phyloP scores from a whole-genome alignment of 179 eudicot species.

The Heliamphora pulchella region DNA sequence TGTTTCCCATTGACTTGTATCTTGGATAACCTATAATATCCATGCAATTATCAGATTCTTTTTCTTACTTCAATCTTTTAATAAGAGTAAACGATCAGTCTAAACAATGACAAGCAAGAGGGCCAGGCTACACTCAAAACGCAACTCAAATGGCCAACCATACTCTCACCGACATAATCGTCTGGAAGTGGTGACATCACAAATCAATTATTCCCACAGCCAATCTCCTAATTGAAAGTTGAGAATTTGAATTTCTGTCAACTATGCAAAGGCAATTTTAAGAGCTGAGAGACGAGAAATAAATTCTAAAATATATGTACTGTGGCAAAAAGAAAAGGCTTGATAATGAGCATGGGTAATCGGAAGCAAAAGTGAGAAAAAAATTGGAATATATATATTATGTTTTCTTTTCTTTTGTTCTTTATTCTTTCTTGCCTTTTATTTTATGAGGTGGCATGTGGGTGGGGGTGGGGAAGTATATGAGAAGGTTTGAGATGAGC shows the following conservation, averaged over 20 bases:
- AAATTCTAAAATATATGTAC: background rate
- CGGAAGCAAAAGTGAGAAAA: too few species aligned
- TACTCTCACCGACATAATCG: background rate
- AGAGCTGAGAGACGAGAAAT: background rate
- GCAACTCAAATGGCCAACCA: background rate
- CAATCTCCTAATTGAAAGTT: background rate
- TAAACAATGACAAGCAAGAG: background rate
- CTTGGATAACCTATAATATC: slow-evolving; percentile 21
- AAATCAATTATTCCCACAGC: background rate
- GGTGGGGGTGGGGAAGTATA: too few species aligned
- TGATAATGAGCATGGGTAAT: background rate
- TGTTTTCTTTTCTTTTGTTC: too few species aligned
- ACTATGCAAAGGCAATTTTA: background rate
- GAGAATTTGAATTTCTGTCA: background rate
- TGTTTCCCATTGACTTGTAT: slow-evolving; percentile 22
- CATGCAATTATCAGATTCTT: background rate
- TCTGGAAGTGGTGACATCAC: background rate
- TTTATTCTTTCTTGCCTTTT: too few species aligned
- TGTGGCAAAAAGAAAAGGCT: background rate
- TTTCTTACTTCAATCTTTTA: too few species aligned
- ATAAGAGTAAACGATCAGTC: background rate
- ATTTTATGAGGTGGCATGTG: too few species aligned
- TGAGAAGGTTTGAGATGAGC: too few species aligned
- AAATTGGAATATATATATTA: too few species aligned
- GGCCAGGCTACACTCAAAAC: background rate